Evolutionary conservation across 2,329 filamentous ascomycete species (phyloP).

Genomic region (Gaeumannomyces sp.): DNA sequence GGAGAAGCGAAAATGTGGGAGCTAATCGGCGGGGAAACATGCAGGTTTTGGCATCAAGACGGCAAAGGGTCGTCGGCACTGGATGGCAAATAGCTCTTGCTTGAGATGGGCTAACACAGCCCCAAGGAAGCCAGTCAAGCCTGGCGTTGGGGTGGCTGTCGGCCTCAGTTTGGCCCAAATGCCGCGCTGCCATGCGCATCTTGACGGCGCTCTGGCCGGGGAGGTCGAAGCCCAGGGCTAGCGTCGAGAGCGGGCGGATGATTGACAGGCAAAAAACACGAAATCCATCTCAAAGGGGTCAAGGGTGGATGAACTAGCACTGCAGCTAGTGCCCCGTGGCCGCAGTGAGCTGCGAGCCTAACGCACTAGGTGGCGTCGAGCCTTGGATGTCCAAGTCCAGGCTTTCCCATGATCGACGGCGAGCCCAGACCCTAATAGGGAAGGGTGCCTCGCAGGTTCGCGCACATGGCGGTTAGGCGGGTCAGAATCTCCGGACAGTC

Average conservation of each 20-base stretch:
- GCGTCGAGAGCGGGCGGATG: background rate
- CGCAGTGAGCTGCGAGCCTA: too few relatives aligned
- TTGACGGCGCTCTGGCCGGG: background rate
- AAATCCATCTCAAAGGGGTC: background rate
- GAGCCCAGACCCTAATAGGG: background rate
- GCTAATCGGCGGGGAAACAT: background rate
- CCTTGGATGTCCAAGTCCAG: background rate
- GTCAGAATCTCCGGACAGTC: background rate
- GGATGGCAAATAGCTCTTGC: background rate
- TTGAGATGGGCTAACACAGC: background rate
- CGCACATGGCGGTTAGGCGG: background rate
- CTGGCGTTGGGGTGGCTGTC: background rate
- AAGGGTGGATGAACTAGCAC: background rate
- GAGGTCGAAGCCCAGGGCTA: background rate
- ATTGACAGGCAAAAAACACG: background rate
- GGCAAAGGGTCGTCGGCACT: background rate
- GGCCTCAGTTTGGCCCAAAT: background rate
- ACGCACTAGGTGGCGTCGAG: background rate
- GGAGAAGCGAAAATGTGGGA: background rate
- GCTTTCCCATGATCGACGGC: background rate
- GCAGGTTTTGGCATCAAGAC: background rate
- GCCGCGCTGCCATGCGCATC: background rate
- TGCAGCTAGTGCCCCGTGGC: background rate
- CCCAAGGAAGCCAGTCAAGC: background rate
- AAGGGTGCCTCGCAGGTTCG: background rate